A percentile compares a stretch with the other conserved stretches of the same genome.
Evolutionary conservation across 2,329 filamentous ascomycete genomes (phyloP).

Genomic region (Aspergillus quadricinctus): DNA sequence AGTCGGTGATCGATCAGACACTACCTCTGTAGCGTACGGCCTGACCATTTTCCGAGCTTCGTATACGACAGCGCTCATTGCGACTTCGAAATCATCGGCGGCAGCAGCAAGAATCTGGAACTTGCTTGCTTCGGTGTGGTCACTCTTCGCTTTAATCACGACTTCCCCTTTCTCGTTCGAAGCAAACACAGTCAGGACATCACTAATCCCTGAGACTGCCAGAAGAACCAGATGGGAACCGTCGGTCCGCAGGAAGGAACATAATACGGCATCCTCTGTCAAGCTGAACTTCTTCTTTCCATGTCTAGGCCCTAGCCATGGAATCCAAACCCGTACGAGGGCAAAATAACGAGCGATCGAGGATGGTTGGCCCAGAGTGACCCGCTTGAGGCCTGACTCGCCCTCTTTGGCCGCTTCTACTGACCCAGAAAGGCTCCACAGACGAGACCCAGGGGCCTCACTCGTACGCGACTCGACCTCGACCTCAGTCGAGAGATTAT

Average conservation of each 20-base stretch:
- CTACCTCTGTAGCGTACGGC: conserved; percentile 20
- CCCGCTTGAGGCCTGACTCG: conserved; percentile 53
- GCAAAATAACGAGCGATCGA: conserved; percentile 72
- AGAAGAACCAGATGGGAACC: conserved; percentile 75
- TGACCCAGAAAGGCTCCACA: conserved; percentile 52
- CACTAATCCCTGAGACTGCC: conserved; percentile 68
- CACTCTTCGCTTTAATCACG: conserved; percentile 66
- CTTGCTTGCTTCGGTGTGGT: conserved; percentile 53
- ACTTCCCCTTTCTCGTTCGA: conserved; percentile 63
- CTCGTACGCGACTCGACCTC: conserved; percentile 32
- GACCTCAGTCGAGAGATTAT: conserved; percentile 30
- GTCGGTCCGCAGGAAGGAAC: conserved; percentile 68
- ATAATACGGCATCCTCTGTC: conserved; percentile 73
- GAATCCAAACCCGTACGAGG: conserved; percentile 70
- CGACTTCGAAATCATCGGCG: conserved; percentile 67
- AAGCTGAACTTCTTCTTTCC: conserved; percentile 63
- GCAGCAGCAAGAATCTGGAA: conserved; percentile 66
- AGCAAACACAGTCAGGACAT: conserved; percentile 66
- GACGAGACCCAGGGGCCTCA: conserved; percentile 37
- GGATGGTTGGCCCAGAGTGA: conserved; percentile 61
- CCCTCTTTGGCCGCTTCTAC: conserved; percentile 52
- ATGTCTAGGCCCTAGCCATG: conserved; percentile 88
- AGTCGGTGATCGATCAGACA: conserved; percentile 8
- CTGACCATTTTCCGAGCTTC: conserved; percentile 67
- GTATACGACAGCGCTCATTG: conserved; percentile 78